Conservation (phyloP, 176 grass and related monocot genomes). For the Elaeis guineensis region DNA sequence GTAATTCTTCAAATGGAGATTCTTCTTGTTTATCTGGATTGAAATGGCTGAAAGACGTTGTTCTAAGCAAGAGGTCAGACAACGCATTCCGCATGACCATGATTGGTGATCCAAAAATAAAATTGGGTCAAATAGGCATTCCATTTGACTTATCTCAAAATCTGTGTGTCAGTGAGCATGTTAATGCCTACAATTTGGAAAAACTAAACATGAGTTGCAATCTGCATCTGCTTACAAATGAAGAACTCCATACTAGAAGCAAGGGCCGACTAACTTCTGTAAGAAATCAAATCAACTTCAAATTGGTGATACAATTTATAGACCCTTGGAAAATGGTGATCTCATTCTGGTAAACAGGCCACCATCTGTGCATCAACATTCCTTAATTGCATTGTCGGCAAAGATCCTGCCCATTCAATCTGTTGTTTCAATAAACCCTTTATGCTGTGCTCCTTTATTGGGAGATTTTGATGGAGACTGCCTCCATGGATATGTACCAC, state of each 20-base stretch:
- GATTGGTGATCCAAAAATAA: slow-evolving; percentile 86
- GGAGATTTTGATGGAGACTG: slow-evolving; percentile 98
- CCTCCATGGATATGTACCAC: slow-evolving; percentile 90
- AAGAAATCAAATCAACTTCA: slow-evolving; percentile 44
- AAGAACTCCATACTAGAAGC: slow-evolving; percentile 35
- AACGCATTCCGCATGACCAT: slow-evolving; percentile 71
- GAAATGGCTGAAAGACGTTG: slow-evolving; percentile 79
- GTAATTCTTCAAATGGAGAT: slow-evolving; percentile 43
- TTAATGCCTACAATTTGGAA: slow-evolving; percentile 56
- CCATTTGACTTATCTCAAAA: slow-evolving; percentile 46
- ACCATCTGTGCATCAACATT: slow-evolving; percentile 90
- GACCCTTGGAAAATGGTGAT: slow-evolving; percentile 78
- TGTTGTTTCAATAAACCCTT: slow-evolving; percentile 67
- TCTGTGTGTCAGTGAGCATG: slow-evolving; percentile 51
- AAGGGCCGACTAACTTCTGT: slow-evolving; percentile 43
- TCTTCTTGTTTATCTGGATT: slow-evolving; percentile 43
- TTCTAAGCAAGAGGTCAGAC: slow-evolving; percentile 87
- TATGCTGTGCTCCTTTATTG: slow-evolving; percentile 68
- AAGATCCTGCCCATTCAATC: slow-evolving; percentile 47
- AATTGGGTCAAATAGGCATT: slow-evolving; percentile 68
- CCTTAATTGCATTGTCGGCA: slow-evolving; percentile 64
- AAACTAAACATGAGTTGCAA: slow-evolving; percentile 49
- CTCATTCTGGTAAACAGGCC: slow-evolving; percentile 83
- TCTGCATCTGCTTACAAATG: slow-evolving; percentile 39
- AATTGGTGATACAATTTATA: slow-evolving; percentile 67